phyloP scores from a whole-genome alignment of 345 rosid species.

The Eucalyptus microcorys region DNA sequence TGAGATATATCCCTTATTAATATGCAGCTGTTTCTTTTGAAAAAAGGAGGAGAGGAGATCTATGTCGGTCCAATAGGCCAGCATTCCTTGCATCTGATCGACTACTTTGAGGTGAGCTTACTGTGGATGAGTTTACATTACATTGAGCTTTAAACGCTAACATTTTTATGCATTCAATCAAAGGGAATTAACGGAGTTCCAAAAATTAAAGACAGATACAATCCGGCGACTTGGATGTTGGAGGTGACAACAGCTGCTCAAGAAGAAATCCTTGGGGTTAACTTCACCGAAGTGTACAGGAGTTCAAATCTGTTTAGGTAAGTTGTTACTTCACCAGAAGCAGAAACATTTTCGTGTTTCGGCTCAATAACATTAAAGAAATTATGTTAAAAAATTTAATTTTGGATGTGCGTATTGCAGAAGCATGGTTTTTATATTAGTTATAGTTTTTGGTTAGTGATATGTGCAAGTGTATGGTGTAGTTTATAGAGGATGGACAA shows the following conservation, averaged over 20 bases:
- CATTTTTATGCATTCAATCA: not conserved
- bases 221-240: slow-evolving; percentile 74
- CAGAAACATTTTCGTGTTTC: not conserved
- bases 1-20: not conserved
- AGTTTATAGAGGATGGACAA: too few species aligned
- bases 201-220: slow-evolving; percentile 42
- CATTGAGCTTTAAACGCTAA: not conserved
- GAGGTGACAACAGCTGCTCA: slow-evolving; percentile 40
- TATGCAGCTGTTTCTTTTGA: slow-evolving; percentile 26
- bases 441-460: too few species aligned
- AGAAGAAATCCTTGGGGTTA: slow-evolving; percentile 26
- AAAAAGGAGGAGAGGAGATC: slow-evolving; percentile 52
- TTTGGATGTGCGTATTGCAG: too few species aligned
- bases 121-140: not conserved
- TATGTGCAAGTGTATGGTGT: too few species aligned
- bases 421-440: too few species aligned
- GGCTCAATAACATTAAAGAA: not conserved
- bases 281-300: slow-evolving; percentile 30
- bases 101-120: slow-evolving; percentile 45
- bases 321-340: not conserved
- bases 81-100: slow-evolving; percentile 33
- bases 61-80: slow-evolving; percentile 50
- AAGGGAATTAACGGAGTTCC: slow-evolving; percentile 43
- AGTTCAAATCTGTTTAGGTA: slow-evolving; percentile 42
- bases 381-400: too few species aligned